Base-by-base conservation (phyloP, 352 stramenopile species). In the Elongisporangium undulatum region DNA sequence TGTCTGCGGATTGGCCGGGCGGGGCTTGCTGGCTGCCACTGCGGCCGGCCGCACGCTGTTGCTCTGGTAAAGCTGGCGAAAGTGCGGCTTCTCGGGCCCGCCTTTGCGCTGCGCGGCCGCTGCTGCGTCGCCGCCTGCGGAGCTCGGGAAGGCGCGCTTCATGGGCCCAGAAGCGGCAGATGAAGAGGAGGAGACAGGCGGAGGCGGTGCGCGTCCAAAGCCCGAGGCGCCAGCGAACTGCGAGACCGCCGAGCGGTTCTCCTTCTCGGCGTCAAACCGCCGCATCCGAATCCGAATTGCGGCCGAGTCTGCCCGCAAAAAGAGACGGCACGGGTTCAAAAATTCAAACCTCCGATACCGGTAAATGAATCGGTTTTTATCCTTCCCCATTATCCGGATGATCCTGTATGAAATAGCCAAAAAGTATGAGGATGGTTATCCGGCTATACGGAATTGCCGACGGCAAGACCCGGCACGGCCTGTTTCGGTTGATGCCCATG, bases 261-360 rank as follows among this genome's bases (percentile, higher is more conserved):
- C 80, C 63, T 87, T 90, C 56, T 87, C 80, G 10, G 74, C 75
- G 57, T 90, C 77, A 49, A 82, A 82, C 48, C 77, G 77, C 52
- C 75, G 77, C 79, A 87, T 87, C 13, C n/a, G 29, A 41, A 41
- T 41, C 9, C 29, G 29, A 41, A 34, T 34, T 41, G 8, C 29
- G 8, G 29, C 29, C 29, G 29, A n/a, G n/a, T n/a, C n/a, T n/a
- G n/a, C n/a, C n/a, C n/a, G n/a, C 29, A 41, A 41, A 41, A 41
- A 41, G 29, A 41, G 29, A 41, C 29, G 29, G 9, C 29, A n/a
- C 29, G 16, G 10, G 19, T 68, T 59, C 58, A 59, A 68, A 66
- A 57, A 55, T 78, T 78, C 67, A 75, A 78, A 78, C 20, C 53
- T 59, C 58, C 15, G 48, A 59, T 41, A 41, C 5, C 29, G 29